Conservation (phyloP, 306 rosid genomes). For the Quercus glauca region DNA sequence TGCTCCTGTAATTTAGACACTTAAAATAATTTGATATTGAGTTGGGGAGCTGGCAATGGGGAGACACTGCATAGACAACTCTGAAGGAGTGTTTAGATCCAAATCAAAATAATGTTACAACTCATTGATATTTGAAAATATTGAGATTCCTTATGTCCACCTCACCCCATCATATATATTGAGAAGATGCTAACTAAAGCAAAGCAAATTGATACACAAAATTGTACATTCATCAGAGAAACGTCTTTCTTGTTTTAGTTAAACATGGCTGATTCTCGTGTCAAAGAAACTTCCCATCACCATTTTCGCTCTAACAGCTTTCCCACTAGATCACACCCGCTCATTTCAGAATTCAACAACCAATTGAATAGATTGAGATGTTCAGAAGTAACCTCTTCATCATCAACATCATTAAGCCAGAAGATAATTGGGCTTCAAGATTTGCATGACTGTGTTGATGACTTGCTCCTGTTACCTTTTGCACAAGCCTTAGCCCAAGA, state of each 20-base stretch:
- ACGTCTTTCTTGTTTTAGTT: constrained; percentile 6
- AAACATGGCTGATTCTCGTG: constrained; percentile 31
- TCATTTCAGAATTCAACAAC: constrained; percentile 27
- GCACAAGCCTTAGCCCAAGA: constrained; percentile 22
- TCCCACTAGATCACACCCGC: constrained; percentile 43
- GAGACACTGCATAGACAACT: constrained; percentile 30
- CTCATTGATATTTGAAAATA: constrained; percentile 23
- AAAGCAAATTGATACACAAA: constrained; percentile 27
- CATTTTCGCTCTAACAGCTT: constrained; percentile 43
- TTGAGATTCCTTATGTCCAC: constrained; percentile 38
- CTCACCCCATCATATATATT: constrained; percentile 28
- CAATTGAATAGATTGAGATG: constrained; percentile 17
- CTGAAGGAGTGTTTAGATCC: constrained; percentile 28
- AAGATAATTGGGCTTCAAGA: constrained; percentile 13
- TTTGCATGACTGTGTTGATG: constrained; percentile 25
- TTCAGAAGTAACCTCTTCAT: constrained; percentile 25
- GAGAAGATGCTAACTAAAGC: background rate
- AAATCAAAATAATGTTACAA: constrained; percentile 39
- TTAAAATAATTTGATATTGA: background rate
- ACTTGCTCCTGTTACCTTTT: constrained; percentile 22
- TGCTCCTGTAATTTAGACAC: too few relatives aligned
- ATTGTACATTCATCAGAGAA: constrained; percentile 15
- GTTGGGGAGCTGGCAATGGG: constrained; percentile 32
- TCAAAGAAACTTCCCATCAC: constrained; percentile 26
- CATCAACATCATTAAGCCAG: constrained; percentile 17